These are phyloP conservation scores for Leishmania turanica DNA, from an alignment of 208 protist genomes.

Conservation along the genomic window DNA sequence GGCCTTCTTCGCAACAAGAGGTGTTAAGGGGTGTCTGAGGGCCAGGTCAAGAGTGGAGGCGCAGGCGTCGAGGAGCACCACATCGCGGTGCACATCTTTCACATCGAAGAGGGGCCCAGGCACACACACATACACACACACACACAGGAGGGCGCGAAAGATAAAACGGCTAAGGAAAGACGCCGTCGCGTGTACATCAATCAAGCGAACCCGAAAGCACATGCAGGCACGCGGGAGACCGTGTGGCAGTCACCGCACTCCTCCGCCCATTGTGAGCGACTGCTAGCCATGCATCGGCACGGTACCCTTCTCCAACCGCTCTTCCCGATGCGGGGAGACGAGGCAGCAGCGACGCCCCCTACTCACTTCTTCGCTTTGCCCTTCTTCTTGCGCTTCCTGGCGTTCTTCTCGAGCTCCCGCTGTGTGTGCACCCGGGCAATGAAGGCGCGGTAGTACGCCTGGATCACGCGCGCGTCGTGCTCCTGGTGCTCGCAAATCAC, in stretches of 20 bases:
- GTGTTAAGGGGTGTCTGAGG: neutral
- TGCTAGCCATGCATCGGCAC: neutral
- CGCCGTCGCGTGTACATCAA: neutral
- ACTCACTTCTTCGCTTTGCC: conserved; percentile 32
- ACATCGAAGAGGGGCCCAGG: neutral
- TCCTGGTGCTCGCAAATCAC: conserved; percentile 45
- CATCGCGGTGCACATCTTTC: neutral
- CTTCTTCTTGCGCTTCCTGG: conserved; percentile 53
- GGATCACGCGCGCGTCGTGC: conserved; percentile 69
- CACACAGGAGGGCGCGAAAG: neutral
- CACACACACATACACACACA: neutral
- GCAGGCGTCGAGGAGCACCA: neutral
- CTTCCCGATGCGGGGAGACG: neutral
- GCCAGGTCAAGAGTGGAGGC: neutral
- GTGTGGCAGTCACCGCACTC: neutral
- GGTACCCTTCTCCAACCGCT: neutral
- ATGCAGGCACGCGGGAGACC: neutral
- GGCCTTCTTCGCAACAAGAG: neutral
- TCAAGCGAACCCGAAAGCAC: neutral
- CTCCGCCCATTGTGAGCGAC: neutral
- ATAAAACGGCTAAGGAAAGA: neutral
- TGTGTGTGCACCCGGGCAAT: conserved; percentile 46
- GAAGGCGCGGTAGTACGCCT: conserved; percentile 86
- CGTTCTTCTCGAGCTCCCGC: conserved; percentile 40
- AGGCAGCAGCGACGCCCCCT: neutral